Base-by-base conservation (phyloP, 2,329 filamentous ascomycete species). In the Beauveria scarabaeidicola region DNA sequence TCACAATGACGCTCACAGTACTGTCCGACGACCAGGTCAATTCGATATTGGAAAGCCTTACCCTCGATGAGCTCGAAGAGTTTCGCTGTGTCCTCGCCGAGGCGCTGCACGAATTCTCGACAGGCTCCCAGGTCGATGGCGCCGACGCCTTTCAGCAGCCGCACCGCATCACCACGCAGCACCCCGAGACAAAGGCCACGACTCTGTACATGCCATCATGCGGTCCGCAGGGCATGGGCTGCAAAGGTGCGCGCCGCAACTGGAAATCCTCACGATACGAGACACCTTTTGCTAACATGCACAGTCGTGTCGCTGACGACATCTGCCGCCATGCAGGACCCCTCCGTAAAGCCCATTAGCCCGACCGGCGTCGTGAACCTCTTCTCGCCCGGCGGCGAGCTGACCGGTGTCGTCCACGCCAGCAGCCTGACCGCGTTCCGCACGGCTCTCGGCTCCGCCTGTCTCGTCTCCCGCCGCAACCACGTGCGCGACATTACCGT, bases 391-490 rank as follows among this genome's bases (percentile, higher is more conserved):
- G 75, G 80, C 23, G 89, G 89, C 46, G 72, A 76, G 11, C 81
- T 88, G 0, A 72, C 83, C 5, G 90, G 87, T 5, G 79, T 93
- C 59, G 74, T 94, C 41, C 87, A 90, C 66, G 88, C 89, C 17
- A 81, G 82, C 61, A 85, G 89, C 50, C 75, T 93, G 36, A 94
- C 90, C 0, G 89, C 88, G 3, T 94, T 93, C 72, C 85, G 90
- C 62, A 94, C 90, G 0, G 88, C 89, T 0, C 77, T 93, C 11
- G 84, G 84, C 1, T 88, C 87, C 4, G 82, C 87, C 58, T 84
- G 86, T 27, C 78, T 91, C 0, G 77, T 91, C 38, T 72, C 74
- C 21, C 81, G 81, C 41, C 89, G 93, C 59, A 77, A 81, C 59
- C 81, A 81, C 29, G 87, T 96, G 46, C 86, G 87, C 69, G 90